phyloP scores from a whole-genome alignment of 345 rosid species.

The Limnanthes douglasii region DNA sequence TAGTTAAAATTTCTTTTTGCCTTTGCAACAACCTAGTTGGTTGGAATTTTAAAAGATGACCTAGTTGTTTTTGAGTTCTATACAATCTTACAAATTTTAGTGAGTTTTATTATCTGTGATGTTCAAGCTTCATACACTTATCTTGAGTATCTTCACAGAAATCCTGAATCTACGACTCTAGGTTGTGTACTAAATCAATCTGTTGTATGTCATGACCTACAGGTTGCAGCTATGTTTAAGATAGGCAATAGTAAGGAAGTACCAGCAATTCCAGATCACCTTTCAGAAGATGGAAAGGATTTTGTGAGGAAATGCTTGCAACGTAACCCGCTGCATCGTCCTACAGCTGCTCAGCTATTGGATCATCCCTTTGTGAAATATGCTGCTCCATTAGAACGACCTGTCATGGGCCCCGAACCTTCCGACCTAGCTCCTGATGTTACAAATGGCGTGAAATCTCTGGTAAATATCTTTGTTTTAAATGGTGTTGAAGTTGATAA shows the following conservation, averaged over 20 bases:
- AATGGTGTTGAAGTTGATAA: too few species aligned
- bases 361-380: conserved; percentile 52
- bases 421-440: conserved; percentile 23
- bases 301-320: conserved; percentile 60
- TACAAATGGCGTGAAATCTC: conserved; percentile 32
- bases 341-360: conserved; percentile 48
- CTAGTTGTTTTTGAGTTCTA: too few species aligned
- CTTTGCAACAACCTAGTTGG: too few species aligned
- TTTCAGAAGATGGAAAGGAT: conserved; percentile 68
- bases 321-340: conserved; percentile 49
- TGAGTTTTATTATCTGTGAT: too few species aligned
- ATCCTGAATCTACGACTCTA: too few species aligned
- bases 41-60: too few species aligned
- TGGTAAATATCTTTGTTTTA: conserved; percentile 23
- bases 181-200: too few species aligned
- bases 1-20: too few species aligned
- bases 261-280: conserved; percentile 59
- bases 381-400: conserved; percentile 43
- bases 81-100: too few species aligned
- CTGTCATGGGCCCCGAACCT: conserved; percentile 19
- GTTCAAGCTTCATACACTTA: too few species aligned
- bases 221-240: conserved; percentile 83
- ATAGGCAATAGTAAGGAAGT: conserved; percentile 86
- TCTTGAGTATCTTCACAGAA: too few species aligned
- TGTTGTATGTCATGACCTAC: too few species aligned